phyloP scores from a whole-genome alignment of 2,329 filamentous ascomycete species.

The Didymella keratinophila region DNA sequence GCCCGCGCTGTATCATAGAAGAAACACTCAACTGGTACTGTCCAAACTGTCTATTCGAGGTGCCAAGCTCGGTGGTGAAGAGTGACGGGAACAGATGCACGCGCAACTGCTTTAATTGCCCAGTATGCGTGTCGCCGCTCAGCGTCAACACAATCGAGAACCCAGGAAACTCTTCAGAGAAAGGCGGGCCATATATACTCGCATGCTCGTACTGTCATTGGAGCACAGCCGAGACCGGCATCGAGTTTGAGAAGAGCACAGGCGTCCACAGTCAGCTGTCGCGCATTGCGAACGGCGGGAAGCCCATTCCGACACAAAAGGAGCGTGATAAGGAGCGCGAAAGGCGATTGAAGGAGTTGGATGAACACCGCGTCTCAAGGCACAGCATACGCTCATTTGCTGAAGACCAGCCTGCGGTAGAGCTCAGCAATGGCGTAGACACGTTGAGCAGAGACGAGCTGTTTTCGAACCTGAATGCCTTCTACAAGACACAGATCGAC shows the following conservation, averaged over 20 bases:
- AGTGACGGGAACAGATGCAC: slow-evolving; percentile 95
- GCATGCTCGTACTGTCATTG: slow-evolving; percentile 92
- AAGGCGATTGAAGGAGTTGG: slow-evolving; percentile 41
- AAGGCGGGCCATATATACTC: slow-evolving; percentile 73
- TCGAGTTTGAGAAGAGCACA: slow-evolving; percentile 88
- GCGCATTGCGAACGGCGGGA: slow-evolving; percentile 66
- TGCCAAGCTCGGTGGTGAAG: slow-evolving; percentile 89
- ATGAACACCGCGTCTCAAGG: slow-evolving; percentile 30
- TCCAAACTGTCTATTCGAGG: slow-evolving; percentile 93
- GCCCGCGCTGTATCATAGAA: slow-evolving; percentile 87
- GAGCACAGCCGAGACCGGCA: slow-evolving; percentile 86
- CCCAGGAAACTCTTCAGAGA: slow-evolving; percentile 33
- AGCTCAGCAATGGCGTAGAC: slow-evolving; percentile 22
- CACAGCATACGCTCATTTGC: slow-evolving; percentile 8
- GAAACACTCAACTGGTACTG: slow-evolving; percentile 97
- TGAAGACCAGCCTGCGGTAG: slow-evolving; percentile 29
- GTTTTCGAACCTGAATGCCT: slow-evolving; percentile 76
- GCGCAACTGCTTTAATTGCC: slow-evolving; percentile 94
- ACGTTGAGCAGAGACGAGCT: slow-evolving; percentile 68
- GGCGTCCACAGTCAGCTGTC: slow-evolving; percentile 83
- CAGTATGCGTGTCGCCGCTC: slow-evolving; percentile 83
- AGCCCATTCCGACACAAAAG: slow-evolving; percentile 51
- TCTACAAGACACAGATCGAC: slow-evolving; percentile 82
- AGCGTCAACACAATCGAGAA: slow-evolving; percentile 75
- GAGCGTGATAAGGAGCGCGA: slow-evolving; percentile 52